phyloP scores from a whole-genome alignment of 2,329 filamentous ascomycete genomes.

The Fusarium fracticaudum region DNA sequence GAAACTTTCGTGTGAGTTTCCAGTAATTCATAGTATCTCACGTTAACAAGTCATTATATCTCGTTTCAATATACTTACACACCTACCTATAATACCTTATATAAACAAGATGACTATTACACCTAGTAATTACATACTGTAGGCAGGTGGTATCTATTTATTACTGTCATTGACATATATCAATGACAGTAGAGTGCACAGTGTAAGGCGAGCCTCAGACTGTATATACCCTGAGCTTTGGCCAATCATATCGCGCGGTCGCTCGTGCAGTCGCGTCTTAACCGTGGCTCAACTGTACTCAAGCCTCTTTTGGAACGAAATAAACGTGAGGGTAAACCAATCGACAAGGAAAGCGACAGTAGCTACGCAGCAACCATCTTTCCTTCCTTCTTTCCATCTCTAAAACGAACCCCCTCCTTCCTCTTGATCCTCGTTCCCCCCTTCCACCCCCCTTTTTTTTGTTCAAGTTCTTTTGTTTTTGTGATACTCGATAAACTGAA shows the following conservation, averaged over 20 bases:
- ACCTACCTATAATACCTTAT: background rate
- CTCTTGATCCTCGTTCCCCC: background rate
- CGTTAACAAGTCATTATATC: background rate
- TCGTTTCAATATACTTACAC: background rate
- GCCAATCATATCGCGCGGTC: conserved; percentile 42
- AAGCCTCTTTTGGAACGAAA: conserved; percentile 33
- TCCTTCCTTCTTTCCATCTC: conserved; percentile 7
- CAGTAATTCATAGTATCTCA: background rate
- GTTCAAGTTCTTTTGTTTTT: conserved; percentile 9
- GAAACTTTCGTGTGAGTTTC: background rate
- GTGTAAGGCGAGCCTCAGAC: background rate
- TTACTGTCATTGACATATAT: background rate
- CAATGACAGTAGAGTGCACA: background rate
- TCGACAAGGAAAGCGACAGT: conserved; percentile 23
- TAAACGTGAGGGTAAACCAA: conserved; percentile 16
- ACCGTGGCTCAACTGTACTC: conserved; percentile 38
- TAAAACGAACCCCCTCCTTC: conserved; percentile 18
- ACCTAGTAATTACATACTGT: too few species aligned
- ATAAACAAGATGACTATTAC: background rate
- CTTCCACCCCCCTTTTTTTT: conserved; percentile 6
- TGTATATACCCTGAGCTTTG: background rate
- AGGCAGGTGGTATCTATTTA: background rate
- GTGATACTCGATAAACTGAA: conserved; percentile 27
- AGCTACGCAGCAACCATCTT: conserved; percentile 3
- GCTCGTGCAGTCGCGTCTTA: conserved; percentile 39